Evolutionary conservation across 202 grass and related monocot species (phyloP), one percentile per base, ranked within the genome.

Genomic region (Dendrocalamus latiflorus): DNA sequence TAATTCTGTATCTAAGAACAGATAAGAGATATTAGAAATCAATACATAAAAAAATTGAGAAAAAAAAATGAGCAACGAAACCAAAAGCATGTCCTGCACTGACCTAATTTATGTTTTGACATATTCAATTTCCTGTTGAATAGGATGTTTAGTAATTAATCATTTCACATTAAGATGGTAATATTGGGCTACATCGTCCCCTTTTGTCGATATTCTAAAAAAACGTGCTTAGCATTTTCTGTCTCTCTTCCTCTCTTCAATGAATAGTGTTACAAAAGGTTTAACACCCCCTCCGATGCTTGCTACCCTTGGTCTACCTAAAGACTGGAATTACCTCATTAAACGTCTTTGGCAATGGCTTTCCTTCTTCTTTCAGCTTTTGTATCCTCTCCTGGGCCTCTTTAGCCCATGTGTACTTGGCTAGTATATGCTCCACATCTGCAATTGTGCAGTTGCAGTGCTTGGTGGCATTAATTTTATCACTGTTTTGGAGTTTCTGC

Each of bases 291-390:
- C 10, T 45, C 66, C 12, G 1, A 18, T 24, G 37, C 13, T 33
- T 34, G 18, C 42, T 44, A 64, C 21, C 1, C 10, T 45, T 74
- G 39, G 5, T 51, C 13, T 26, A 72, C 17, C 6, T 74, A 45
- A 28, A 59, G 13, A 62, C 48, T 55, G 16, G 53, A 72, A 8
- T 77, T 78, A 93, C 81, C 89, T 88, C 75, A 45, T 71, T 84
- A 75, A 97, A 97, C 16, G 81, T 56, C 83, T 78, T 97, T 2
- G 94, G 94, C 45, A 94, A n/a, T 24, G 95, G 92, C 76, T 93
- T 97, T 37, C 95, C 95, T 92, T 97, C 95, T 60, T 89, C 91
- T 72, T 95, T 89, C 58, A 98, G 86, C 80, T 90, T 93, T 24
- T 70, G 74, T 53, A 98, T 87, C 78, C 88, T 95, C 81, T 81